Evolutionary conservation across 2,329 filamentous ascomycete genomes (phyloP), one percentile per base, ranked within the genome.

Genomic region (Fusarium newnesense): DNA sequence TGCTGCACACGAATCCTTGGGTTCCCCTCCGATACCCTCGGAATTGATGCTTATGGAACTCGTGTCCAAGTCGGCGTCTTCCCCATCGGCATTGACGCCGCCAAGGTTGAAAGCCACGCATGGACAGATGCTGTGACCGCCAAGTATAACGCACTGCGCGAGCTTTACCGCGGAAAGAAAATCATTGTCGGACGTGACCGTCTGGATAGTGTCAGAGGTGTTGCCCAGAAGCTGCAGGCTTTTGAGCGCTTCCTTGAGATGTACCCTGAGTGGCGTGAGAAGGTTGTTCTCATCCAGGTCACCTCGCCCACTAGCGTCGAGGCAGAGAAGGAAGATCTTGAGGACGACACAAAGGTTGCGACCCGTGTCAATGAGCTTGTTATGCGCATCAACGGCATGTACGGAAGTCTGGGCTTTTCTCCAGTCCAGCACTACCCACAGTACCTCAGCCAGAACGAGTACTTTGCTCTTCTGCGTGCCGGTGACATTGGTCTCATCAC

Each of bases 401-500:
- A 94, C 80, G 96, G 96, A 59, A 97, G 94, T 21, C 85, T 98
- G 58, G 93, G 93, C 74, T 97, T 95, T 82, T 92, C 94, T 0
- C 96, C 96, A 0, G 94, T 98, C 26, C 94, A 97, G 81, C 95
- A 98, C 83, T 98, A 96, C 82, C 94, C 95, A 12, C 95, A 98
- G 81, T 98, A 98, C 80, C 88, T 98, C 50, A 92, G 91, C 53
- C 93, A 92, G 74, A 93, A 95, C 76, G 95, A 98, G 83, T 98
- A 98, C 82, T 97, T 97, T 82, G 95, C 96, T 8, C 89, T 98
- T n/a, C 88, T 98, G 59, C 91, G 96, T 30, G 91, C 94, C 6
- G 95, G 93, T 39, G 95, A 98, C 80, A 94, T 98, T 74, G 96
- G 95, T 8, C 87, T 98, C 57, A 98, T 98, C 82, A 98, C 96